A percentile compares a stretch with the other conserved stretches of the same genome.
These are phyloP conservation scores for Aspergillus haitiensis DNA, from an alignment of 495 filamentous ascomycete species.

Conservation along the genomic window DNA sequence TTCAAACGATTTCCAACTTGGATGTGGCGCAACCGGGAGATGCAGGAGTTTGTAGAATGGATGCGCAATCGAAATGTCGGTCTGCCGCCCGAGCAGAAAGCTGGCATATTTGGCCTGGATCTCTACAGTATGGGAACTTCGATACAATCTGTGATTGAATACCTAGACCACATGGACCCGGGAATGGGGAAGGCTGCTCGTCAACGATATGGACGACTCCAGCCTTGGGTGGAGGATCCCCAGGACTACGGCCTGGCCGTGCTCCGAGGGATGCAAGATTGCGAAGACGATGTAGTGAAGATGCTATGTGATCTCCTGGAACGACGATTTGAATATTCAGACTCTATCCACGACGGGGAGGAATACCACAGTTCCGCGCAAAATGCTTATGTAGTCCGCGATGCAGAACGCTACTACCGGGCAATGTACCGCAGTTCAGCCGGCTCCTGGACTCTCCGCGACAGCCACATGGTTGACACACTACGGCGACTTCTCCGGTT, in stretches of 20 bases:
- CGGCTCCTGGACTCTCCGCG: constrained; percentile 58
- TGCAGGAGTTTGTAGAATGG: constrained; percentile 60
- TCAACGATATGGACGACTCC: constrained; percentile 47
- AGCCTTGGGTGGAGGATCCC: constrained; percentile 55
- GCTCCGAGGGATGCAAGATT: constrained; percentile 47
- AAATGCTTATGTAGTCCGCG: constrained; percentile 56
- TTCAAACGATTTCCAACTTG: constrained; percentile 60
- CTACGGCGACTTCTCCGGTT: constrained; percentile 48
- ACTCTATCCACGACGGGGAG: constrained; percentile 40
- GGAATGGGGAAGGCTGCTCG: constrained; percentile 47
- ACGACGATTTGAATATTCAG: constrained; percentile 47
- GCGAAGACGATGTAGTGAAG: constrained; percentile 48
- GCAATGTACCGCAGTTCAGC: constrained; percentile 59
- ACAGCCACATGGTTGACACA: constrained; percentile 60
- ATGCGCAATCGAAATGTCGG: constrained; percentile 47
- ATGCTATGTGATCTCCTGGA: constrained; percentile 49
- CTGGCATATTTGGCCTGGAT: constrained; percentile 57
- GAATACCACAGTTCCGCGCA: constrained; percentile 56
- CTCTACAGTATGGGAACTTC: constrained; percentile 56
- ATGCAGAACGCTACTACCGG: constrained; percentile 59
- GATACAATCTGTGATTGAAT: constrained; percentile 53
- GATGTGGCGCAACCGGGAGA: constrained; percentile 63
- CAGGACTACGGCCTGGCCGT: constrained; percentile 52
- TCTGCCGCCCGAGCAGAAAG: constrained; percentile 33
- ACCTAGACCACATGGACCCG: constrained; percentile 52